phyloP scores from a whole-genome alignment of 768 basidiomycete species.

The Boletus huronensis region DNA sequence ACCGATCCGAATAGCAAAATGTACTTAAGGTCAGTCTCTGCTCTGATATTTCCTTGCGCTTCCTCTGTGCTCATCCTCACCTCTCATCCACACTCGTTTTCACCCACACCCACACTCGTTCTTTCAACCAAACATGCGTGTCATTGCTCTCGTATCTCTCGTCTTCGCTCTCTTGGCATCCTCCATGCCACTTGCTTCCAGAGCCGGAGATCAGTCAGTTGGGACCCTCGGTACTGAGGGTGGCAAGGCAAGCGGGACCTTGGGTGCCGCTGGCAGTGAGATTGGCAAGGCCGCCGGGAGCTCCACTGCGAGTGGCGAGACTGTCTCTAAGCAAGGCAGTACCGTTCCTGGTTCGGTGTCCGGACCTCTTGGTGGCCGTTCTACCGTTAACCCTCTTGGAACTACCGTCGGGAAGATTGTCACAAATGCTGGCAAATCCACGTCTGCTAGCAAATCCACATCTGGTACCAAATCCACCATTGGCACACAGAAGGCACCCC shows the following conservation, averaged over 20 bases:
- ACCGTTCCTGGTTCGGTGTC: too few relatives aligned
- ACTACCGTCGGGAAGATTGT: too few relatives aligned
- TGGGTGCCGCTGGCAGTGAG: too few relatives aligned
- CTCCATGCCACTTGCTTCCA: constrained; percentile 3
- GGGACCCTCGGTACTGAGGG: neutral
- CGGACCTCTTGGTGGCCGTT: too few relatives aligned
- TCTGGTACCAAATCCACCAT: too few relatives aligned
- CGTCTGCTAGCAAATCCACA: too few relatives aligned
- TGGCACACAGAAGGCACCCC: too few relatives aligned
- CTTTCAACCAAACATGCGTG: constrained; percentile 8
- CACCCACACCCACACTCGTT: constrained; percentile 2
- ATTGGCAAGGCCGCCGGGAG: neutral
- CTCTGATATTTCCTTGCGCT: neutral
- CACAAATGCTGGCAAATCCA: too few relatives aligned
- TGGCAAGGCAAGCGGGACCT: too few relatives aligned
- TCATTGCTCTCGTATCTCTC: constrained; percentile 8
- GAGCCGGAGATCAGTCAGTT: neutral
- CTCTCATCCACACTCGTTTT: neutral
- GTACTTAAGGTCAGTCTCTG: neutral
- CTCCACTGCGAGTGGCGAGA: too few relatives aligned
- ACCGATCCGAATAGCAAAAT: neutral
- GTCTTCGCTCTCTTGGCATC: constrained; percentile 3
- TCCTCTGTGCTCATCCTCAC: neutral
- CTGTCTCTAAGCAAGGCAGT: too few relatives aligned
- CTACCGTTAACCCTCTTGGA: too few relatives aligned